Evolutionary conservation across 768 basidiomycete species (phyloP).

Genomic region (Chalciporus pseudorubinellus): DNA sequence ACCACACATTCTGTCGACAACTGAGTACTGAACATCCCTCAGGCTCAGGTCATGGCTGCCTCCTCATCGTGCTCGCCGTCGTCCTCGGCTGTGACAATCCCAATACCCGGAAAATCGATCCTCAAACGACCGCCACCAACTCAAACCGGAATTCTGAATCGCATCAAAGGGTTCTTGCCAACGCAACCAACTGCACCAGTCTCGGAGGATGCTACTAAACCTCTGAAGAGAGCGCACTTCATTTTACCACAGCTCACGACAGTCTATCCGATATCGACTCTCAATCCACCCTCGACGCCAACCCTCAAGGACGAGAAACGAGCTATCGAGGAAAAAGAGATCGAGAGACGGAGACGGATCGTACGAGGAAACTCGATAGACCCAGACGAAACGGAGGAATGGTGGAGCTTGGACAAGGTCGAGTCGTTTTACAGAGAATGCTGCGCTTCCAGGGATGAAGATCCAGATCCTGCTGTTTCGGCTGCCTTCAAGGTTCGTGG

Average conservation of each 20-base stretch:
- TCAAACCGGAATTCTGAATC: constrained; percentile 67
- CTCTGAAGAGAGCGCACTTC: constrained; percentile 88
- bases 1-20: no score
- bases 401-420: constrained; percentile 86
- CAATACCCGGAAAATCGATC: constrained; percentile 76
- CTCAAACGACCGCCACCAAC: constrained; percentile 72
- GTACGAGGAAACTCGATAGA: constrained; percentile 52
- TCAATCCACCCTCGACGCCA: constrained; percentile 80
- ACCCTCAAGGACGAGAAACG: constrained; percentile 78
- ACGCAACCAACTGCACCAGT: constrained; percentile 39
- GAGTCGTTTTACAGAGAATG: constrained; percentile 87
- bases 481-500: constrained; percentile 63
- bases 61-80: constrained; percentile 61
- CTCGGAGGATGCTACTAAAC: constrained; percentile 48
- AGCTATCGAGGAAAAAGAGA: constrained; percentile 74
- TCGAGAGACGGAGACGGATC: constrained; percentile 62
- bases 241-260: constrained; percentile 83
- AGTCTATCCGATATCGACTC: constrained; percentile 85
- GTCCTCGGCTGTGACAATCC: constrained; percentile 78
- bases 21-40: not conserved
- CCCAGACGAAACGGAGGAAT: constrained; percentile 46
- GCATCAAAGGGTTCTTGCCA: constrained; percentile 73
- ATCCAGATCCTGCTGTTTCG: constrained; percentile 62
- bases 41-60: constrained; percentile 22
- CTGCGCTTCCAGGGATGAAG: constrained; percentile 73